phyloP scores from a whole-genome alignment of 1,139 yeast genomes.

The Pichia sp. region DNA sequence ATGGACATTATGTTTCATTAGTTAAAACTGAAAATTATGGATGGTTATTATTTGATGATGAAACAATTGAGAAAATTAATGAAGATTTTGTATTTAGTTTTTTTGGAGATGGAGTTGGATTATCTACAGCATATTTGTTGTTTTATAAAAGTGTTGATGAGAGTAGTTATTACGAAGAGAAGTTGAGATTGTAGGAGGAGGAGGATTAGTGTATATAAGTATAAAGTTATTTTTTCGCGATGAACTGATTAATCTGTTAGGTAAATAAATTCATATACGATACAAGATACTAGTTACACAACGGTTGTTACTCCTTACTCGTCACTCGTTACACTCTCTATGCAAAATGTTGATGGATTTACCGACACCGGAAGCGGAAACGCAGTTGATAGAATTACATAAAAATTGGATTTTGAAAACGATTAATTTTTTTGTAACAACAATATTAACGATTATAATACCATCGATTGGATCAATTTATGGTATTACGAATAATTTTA shows the following conservation, averaged over 20 bases:
- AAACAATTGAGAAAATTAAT: constrained; percentile 82
- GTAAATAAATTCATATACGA: too few relatives aligned
- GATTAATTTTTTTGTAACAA: constrained; percentile 55
- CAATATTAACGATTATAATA: constrained; percentile 39
- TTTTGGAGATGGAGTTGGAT: constrained; percentile 82
- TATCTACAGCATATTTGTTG: constrained; percentile 86
- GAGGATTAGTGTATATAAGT: too few relatives aligned
- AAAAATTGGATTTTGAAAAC: constrained; percentile 41
- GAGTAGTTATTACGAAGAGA: constrained; percentile 18
- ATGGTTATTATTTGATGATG: constrained; percentile 93
- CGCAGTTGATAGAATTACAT: constrained; percentile 11
- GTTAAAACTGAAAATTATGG: constrained; percentile 74
- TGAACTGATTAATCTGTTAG: too few relatives aligned
- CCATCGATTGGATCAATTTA: constrained; percentile 51
- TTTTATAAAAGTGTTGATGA: constrained; percentile 53
- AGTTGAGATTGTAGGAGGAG: constrained; percentile 11
- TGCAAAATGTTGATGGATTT: constrained; percentile 17
- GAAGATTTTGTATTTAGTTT: constrained; percentile 79
- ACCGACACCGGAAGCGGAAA: constrained; percentile 16
- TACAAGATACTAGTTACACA: too few relatives aligned
- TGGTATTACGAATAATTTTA: constrained; percentile 46
- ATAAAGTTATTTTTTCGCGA: too few relatives aligned
- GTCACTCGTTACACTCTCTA: too few relatives aligned
- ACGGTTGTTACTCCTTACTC: too few relatives aligned
- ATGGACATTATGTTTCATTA: constrained; percentile 88